Evolutionary conservation across 495 filamentous ascomycete species (phyloP).

Genomic region (Neurospora sp.): DNA sequence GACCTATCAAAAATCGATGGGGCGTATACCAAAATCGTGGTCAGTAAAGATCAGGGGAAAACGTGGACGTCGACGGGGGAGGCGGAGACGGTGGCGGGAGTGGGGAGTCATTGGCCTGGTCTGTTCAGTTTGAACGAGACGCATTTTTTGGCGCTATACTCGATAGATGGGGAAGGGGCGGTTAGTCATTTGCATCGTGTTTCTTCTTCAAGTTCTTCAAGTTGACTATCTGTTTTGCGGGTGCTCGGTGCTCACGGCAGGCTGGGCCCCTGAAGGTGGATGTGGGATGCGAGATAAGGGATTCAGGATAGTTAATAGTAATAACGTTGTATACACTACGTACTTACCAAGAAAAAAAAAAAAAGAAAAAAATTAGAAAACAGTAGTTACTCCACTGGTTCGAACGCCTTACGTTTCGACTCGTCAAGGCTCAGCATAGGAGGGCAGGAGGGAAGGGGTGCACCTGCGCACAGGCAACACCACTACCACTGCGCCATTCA

Average conservation of each 20-base stretch:
- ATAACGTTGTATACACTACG: too few species aligned
- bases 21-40: conserved; percentile 11
- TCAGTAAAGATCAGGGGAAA: neutral
- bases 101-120: conserved; percentile 32
- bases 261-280: neutral
- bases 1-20: conserved; percentile 12
- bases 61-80: conserved; percentile 2
- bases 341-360: too few species aligned
- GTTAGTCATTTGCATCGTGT: conserved; percentile 1
- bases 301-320: too few species aligned
- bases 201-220: neutral
- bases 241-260: neutral
- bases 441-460: neutral
- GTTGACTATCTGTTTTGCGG: neutral
- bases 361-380: neutral
- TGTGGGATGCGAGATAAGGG: too few species aligned
- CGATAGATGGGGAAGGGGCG: conserved; percentile 24
- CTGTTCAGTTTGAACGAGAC: conserved; percentile 23
- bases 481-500: neutral
- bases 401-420: neutral
- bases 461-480: too few species aligned
- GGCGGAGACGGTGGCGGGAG: conserved; percentile 25
- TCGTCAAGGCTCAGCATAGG: neutral
- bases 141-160: conserved; percentile 29
- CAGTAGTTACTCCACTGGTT: neutral